Evolutionary conservation across 2,329 filamentous ascomycete genomes (phyloP).

Genomic region (Fusarium tanahbumbuense): DNA sequence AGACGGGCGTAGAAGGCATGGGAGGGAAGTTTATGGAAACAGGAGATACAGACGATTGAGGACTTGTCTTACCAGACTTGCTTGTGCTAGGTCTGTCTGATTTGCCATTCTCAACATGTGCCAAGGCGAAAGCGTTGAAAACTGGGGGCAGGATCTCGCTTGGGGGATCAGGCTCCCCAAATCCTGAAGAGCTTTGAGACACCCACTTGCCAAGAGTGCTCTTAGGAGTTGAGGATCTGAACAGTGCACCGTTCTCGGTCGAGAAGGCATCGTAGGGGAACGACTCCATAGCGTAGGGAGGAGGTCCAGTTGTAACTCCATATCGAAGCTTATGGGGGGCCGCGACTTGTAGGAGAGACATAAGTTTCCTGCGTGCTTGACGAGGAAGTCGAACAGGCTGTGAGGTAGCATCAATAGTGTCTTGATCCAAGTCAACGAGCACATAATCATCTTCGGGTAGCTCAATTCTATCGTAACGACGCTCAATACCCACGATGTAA

Average conservation of each 20-base stretch:
- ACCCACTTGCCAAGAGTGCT: conserved; percentile 88
- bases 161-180: conserved; percentile 73
- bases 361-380: conserved; percentile 89
- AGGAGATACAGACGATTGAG: conserved; percentile 76
- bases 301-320: conserved; percentile 88
- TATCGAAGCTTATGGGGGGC: conserved; percentile 90
- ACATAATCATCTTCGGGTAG: conserved; percentile 97
- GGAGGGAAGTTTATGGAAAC: conserved; percentile 82
- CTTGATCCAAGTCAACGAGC: conserved; percentile 90
- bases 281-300: conserved; percentile 91
- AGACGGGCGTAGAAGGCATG: conserved; percentile 81
- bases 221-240: conserved; percentile 75
- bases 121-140: conserved; percentile 91
- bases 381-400: conserved; percentile 83
- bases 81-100: conserved; percentile 83
- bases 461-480: conserved; percentile 86
- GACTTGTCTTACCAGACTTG: conserved; percentile 70
- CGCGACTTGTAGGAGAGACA: conserved; percentile 87
- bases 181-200: conserved; percentile 87
- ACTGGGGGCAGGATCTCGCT: conserved; percentile 71
- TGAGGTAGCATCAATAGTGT: conserved; percentile 86
- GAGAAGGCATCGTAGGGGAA: conserved; percentile 92
- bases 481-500: conserved; percentile 96
- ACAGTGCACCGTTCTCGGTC: conserved; percentile 84
- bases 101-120: conserved; percentile 73